Evolutionary conservation across 139 green algal genomes (phyloP), one percentile per base, ranked within the genome.

Genomic region (Pleodorina starrii): DNA sequence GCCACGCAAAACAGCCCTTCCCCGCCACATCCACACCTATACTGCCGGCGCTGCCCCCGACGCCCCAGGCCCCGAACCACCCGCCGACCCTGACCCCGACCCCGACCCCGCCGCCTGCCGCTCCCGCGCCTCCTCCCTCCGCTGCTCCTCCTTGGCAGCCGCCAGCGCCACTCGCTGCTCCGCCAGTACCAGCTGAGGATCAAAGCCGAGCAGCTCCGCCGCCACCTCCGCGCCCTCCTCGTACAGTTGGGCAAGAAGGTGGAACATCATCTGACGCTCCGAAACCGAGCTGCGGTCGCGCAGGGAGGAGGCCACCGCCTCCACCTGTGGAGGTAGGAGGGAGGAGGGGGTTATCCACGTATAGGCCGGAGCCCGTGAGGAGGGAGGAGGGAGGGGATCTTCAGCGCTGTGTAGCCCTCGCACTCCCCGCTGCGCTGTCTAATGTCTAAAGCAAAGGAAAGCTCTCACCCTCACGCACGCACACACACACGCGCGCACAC

Each of bases 131-230:
- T 51, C 5, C 51, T 72, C 51, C 51, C 50, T 32, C 12, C 25
- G 19, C 27, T 38, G 79, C 19, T 75, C 48, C 54, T 35, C 25
- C 57, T 25, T 0, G 29, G 17, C 79, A 21, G 51, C n/a, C 57
- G 59, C 57, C 57, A 76, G 19, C 35, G 36, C 51, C 42, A 5
- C 60, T n/a, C 44, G 80, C 14, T 78, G 71, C 80, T 87, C 79
- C 23, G 72, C 71, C 57, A 90, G 57, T 16, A 93, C 80, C n/a
- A 57, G 25, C 25, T 71, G 25, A 1, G 90, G 44, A 19, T 93
- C 81, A 63, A 93, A 93, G 35, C 86, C 90, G 21, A 93, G 90
- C 73, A 93, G 72, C 51, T 79, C n/a, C 25, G 90, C 86, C 44
- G 59, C 73, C 81, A 91, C 38, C 36, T 68, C 73, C 17, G 66